Evolutionary conservation across 225 moss, liverwort and hornwort genomes (phyloP), one percentile per base, ranked within the genome.

Genomic region (Pseudoscleropodium purum): DNA sequence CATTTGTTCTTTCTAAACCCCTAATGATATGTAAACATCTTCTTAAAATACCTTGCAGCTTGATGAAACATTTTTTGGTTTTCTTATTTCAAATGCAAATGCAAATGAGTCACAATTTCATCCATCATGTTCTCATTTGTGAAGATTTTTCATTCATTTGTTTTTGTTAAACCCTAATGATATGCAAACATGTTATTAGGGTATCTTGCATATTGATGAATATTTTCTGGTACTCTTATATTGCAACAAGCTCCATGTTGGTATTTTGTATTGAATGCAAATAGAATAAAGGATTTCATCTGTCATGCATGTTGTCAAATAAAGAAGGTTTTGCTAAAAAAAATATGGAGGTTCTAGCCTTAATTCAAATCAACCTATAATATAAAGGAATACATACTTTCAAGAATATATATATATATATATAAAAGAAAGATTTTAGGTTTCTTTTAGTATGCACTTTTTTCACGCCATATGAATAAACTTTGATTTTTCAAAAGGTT

Each of bases 351-450:
- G 1, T 6, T 68, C 37, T 12, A 68, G 4, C 4, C 37, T 0
- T 21, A 37, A 20, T 0, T 37, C 1, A 1, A 37, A 68, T n/a
- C 6, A 11, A 5, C 4, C 1, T 37, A 11, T 3, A 1, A 67
- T 37, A 37, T 20, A 20, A 36, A 11, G 37, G 11, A 17, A 20
- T 11, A n/a, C n/a, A n/a, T n/a, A n/a, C n/a, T n/a, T n/a, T n/a
- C n/a, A n/a, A n/a, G n/a, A n/a, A n/a, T n/a, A n/a, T n/a, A n/a
- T n/a, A n/a, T 10, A 36, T 36, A 1, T 33, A 33, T 66, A 34
- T 66, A 47, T 47, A 8, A 47, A 47, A 47, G 47, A 47, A 47
- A 47, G 47, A 47, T 47, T 47, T 47, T 47, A 47, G 10, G 10
- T 9, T 8, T 45, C 45, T 47, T 47, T 47, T 47, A 47, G 47